Evolutionary conservation across 169 alveolate species (phyloP).

Genomic region (Cryptosporidium canis): DNA sequence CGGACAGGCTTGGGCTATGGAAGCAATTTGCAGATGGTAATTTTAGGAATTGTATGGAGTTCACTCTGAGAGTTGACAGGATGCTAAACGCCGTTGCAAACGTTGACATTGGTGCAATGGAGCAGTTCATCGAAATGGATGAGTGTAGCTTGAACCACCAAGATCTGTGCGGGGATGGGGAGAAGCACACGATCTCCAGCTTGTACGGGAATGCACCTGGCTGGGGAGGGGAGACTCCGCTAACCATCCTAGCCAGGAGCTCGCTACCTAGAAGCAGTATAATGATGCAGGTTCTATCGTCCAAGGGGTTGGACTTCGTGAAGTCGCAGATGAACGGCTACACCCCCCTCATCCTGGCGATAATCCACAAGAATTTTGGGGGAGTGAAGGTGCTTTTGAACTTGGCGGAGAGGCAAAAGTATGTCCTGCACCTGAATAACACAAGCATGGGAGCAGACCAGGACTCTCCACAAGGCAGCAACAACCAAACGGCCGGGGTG

Average conservation of each 20-base stretch:
- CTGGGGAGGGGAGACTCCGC: slow-evolving; percentile 71
- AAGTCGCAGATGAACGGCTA: slow-evolving; percentile 65
- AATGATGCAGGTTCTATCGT: slow-evolving; percentile 60
- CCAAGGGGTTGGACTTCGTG: slow-evolving; percentile 44
- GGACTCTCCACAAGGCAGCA: background rate
- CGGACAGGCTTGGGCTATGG: slow-evolving; percentile 29
- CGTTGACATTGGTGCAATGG: slow-evolving; percentile 66
- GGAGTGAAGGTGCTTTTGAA: slow-evolving; percentile 56
- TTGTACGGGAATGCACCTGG: slow-evolving; percentile 72
- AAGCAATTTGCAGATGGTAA: slow-evolving; percentile 38
- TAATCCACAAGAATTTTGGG: slow-evolving; percentile 50
- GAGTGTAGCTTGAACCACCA: slow-evolving; percentile 10
- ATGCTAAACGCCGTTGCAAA: slow-evolving; percentile 67
- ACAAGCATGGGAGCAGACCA: background rate
- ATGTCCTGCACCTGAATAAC: background rate
- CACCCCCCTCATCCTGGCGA: slow-evolving; percentile 63
- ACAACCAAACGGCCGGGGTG: background rate
- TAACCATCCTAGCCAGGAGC: slow-evolving; percentile 44
- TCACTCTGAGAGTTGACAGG: slow-evolving; percentile 55
- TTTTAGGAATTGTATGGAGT: slow-evolving; percentile 29
- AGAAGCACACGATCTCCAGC: slow-evolving; percentile 1
- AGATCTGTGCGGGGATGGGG: background rate
- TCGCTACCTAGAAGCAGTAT: slow-evolving; percentile 61
- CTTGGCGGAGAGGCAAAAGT: slow-evolving; percentile 52
- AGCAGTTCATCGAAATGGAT: slow-evolving; percentile 51